A percentile compares a stretch with the other conserved stretches of the same genome.
These are phyloP conservation scores for Penicillium samsonianum DNA, from an alignment of 495 filamentous ascomycete species.

Conservation along the genomic window DNA sequence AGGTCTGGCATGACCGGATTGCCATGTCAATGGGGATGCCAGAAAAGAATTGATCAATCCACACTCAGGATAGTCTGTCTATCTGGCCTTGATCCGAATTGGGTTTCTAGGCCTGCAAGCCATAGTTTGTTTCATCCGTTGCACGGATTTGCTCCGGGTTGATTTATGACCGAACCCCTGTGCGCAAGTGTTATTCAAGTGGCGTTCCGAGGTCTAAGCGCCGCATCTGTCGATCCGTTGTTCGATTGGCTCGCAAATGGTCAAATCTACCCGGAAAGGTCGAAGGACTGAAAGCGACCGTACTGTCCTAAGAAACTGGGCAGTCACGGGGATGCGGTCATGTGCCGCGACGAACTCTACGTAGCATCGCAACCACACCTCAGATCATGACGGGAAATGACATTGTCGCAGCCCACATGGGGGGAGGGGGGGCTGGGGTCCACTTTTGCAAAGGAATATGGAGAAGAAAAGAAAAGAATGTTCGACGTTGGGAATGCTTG, in stretches of 20 bases:
- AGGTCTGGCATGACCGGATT: slow-evolving; percentile 8
- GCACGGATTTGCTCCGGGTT: not conserved
- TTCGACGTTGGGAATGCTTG: slow-evolving; percentile 24
- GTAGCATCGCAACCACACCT: not conserved
- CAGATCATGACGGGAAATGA: slow-evolving; percentile 3
- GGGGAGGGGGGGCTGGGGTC: not conserved
- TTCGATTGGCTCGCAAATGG: not conserved
- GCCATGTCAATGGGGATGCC: slow-evolving; percentile 10
- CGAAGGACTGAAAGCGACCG: not conserved
- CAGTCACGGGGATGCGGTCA: not conserved
- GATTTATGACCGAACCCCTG: not conserved
- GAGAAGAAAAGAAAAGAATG: slow-evolving; percentile 9
- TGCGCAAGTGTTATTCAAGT: not conserved
- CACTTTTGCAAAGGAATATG: slow-evolving; percentile 2
- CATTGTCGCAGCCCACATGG: slow-evolving; percentile 1
- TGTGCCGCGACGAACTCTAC: not conserved
- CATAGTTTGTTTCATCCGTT: not conserved
- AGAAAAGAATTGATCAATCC: not conserved
- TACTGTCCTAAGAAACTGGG: not conserved
- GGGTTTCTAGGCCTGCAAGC: too few species aligned
- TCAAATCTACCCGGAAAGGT: not conserved
- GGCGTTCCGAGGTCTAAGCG: too few species aligned
- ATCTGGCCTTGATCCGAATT: too few species aligned
- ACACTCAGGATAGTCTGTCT: not conserved
- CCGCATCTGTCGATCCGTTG: not conserved